Conservation (phyloP, 1,284 basidiomycete genomes). For the Inonotus obliquus region DNA sequence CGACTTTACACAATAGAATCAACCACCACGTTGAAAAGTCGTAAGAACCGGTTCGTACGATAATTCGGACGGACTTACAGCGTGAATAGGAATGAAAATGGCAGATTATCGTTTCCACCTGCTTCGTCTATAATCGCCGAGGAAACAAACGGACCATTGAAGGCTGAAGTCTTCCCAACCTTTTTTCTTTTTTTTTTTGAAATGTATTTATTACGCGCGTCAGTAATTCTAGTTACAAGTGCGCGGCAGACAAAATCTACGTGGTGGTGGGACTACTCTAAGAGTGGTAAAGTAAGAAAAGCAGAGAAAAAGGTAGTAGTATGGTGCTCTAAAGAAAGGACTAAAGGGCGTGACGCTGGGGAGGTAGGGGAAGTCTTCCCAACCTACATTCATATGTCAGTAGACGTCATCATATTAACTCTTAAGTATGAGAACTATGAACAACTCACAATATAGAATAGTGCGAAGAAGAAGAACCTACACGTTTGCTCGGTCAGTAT, state of each 20-base stretch:
- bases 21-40: conserved; percentile 43
- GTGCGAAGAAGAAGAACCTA: conserved; percentile 73
- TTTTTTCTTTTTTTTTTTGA: too few species aligned
- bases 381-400: conserved; percentile 36
- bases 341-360: too few species aligned
- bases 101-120: conserved; percentile 72
- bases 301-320: too few species aligned
- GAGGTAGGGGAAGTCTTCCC: too few species aligned
- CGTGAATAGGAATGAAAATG: conserved; percentile 74
- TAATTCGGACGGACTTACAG: conserved; percentile 41
- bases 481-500: conserved; percentile 8
- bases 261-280: too few species aligned
- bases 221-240: too few species aligned
- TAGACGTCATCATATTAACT: too few species aligned
- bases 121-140: conserved; percentile 69
- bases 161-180: conserved; percentile 81
- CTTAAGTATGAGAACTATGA: not conserved
- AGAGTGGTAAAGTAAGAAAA: too few species aligned
- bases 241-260: too few species aligned
- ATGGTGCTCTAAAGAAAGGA: too few species aligned
- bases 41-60: not conserved
- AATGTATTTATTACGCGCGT: too few species aligned
- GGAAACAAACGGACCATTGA: conserved; percentile 79
- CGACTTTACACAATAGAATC: conserved; percentile 62
- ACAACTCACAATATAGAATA: conserved; percentile 61